Evolutionary conservation across 129 eudicot species (phyloP), one percentile per base, ranked within the genome.

Genomic region (Gnaphalium uliginosum): DNA sequence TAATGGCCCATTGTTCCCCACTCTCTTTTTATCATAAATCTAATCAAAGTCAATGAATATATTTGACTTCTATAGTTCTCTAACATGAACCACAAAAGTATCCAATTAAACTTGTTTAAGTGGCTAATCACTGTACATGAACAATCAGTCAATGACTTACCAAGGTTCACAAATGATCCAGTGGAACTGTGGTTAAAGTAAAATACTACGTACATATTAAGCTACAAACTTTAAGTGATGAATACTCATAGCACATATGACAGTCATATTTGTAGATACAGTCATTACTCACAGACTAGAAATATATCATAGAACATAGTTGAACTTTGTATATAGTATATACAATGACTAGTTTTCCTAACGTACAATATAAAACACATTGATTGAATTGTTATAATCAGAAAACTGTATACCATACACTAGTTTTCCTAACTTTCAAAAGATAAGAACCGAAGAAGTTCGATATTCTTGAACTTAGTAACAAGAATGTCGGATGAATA

Each of bases 1-100:
- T n/a, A 35, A 54, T 79, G 78, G 74, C 68, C 83, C 78, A 72
- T 65, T 73, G 79, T 65, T 66, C 78, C 79, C 79, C 79, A 73
- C 83, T 73, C 48, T 69, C n/a, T 2, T 29, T 37, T 58, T 58
- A 57, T 71, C 78, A 71, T 23, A 60, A 48, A 17, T 63, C 21
- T 22, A 58, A 53, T 66, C 50, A 24, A 72, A 66, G 51, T 79
- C 69, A 54, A 72, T 72, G 17, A 72, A 53, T 65, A 54, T 26
- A 51, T 0, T 43, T 43, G 71, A 69, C 53, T 69, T 69, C 26
- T 41, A 72, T 72, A 56, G 37, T 68, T 68, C 33, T 39, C 53
- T 71, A 33, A 65, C 62, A 57, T 18, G 62, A 57, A 5, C 13
- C 62, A 57, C 24, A 57, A 57, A 21, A 57, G 9, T 6, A 57